Base-by-base conservation (phyloP, 345 rosid genomes). In the Aquilaria sinensis region DNA sequence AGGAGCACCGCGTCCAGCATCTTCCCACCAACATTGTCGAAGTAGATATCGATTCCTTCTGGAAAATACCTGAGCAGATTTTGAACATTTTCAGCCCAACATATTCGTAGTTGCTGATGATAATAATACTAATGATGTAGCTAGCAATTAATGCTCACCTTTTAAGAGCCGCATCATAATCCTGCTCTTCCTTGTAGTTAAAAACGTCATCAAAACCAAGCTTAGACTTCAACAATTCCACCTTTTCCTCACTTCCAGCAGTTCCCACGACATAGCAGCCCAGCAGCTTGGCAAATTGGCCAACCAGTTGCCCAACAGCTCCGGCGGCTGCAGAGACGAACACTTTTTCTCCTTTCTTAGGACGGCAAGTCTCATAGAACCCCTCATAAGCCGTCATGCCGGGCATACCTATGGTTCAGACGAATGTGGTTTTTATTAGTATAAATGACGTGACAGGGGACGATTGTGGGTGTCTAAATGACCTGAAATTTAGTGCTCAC, bases 291-390 rank as follows among this genome's bases (percentile, higher is more conserved):
- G 89, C 92, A 45, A 79, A 68, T 29, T 83, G 86, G 9, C 88
- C 92, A 30, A 81, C 89, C 47, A 87, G 86, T 75, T 88, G 86
- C 51, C 96, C 96, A 58, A 83, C 81, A 2, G 88, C 89, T 45
- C 88, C 86, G 11, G 92, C 80, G 12, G 96, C 86, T 2, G 90
- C 84, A 11, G 85, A 85, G 9, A 85, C 69, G 33, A 68, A 88
- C 57, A 88, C 86, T 1, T 52, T 67, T 59, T 88, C 92, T 67
- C 81, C 90, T 70, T 76, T 70, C 69, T 76, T 83, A 47, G 88
- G 90, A 57, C 67, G 56, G 59, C 85, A 78, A 12, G 82, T 32
- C 56, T 83, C 82, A 41, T 66, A 63, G 51, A 88, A 80, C 0
- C 92, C 89, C 3, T 59, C 79, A 71, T 75, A 85, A 7, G 92